Base-by-base conservation (phyloP, 352 stramenopile genomes). In the Pythium folliculosum region DNA sequence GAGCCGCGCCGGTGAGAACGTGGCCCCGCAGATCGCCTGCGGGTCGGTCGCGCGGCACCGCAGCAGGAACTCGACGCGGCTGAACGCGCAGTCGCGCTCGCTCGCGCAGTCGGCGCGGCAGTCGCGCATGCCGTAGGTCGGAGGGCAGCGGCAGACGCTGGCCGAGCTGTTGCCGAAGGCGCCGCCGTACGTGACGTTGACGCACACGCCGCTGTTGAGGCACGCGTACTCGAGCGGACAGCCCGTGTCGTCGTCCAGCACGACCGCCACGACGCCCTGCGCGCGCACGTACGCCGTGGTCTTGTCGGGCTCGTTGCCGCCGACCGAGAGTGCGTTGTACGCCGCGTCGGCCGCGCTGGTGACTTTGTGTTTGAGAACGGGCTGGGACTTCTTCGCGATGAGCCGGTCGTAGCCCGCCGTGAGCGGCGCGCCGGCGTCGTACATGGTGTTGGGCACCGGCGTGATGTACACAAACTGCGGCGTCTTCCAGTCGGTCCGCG, bases 231-330 rank as follows among this genome's bases (percentile, higher is more conserved):
- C 84, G 14, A 67, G 73, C 19, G 56, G 51, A 57, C 84, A 92
- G 13, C 84, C 84, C 32, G 84, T 92, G 63, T 92, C 84, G 38
- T 91, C 78, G 56, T 92, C 84, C 47, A 80, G 60, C 9, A 90
- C 62, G 16, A 90, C 52, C 5, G 75, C 60, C 6, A 71, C 63
- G 30, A 89, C 75, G 22, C 84, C 79, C 22, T 91, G 78, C 19
- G 65, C 68, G 8, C 60, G 30, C 17, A 70, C 73, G 60, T 89
- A 89, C 9, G 60, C 52, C 14, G 40, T 54, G 1, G 23, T 67
- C 3, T 21, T 57, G 51, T 81, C 64, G 37, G 60, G 55, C 37
- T 88, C 80, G 54, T 92, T 92, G 8, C 68, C 64, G 9, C 81
- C 82, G 25, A 92, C 69, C 13, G 54, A 10, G 22, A 90, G 68